Percentiles rank a stretch among this genome's conserved stretches.
These are phyloP conservation scores for Penicillium maclennaniae DNA, from an alignment of 495 filamentous ascomycete species.

Conservation along the genomic window DNA sequence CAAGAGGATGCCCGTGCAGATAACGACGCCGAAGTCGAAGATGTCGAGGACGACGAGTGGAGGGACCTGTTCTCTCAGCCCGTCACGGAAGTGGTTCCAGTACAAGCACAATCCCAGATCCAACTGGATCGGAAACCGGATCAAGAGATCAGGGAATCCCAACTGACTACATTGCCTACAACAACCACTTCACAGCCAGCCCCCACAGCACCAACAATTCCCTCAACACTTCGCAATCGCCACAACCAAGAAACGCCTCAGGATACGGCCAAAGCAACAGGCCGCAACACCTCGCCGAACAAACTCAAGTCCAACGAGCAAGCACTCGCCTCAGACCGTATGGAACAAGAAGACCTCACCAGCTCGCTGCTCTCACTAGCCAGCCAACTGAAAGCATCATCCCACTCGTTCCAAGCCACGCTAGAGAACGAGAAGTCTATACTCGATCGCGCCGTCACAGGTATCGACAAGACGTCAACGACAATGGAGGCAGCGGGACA, in stretches of 20 bases:
- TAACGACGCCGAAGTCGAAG: constrained; percentile 28
- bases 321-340: constrained; percentile 66
- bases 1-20: constrained; percentile 28
- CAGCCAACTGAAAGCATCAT: constrained; percentile 68
- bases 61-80: constrained; percentile 35
- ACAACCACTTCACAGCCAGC: constrained; percentile 8
- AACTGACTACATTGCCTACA: not conserved
- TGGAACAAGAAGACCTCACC: constrained; percentile 82
- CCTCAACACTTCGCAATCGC: constrained; percentile 33
- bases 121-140: not conserved
- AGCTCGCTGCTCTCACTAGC: constrained; percentile 74
- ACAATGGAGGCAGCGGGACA: constrained; percentile 71
- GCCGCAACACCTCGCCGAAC: constrained; percentile 16
- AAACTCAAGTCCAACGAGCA: constrained; percentile 53
- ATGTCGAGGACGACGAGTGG: constrained; percentile 32
- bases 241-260: constrained; percentile 11
- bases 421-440: constrained; percentile 71
- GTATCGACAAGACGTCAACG: constrained; percentile 68
- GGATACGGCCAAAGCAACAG: constrained; percentile 21
- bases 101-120: not conserved
- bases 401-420: constrained; percentile 62
- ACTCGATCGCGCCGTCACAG: constrained; percentile 63
- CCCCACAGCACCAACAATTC: constrained; percentile 8
- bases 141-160: not conserved
- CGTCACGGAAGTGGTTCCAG: not conserved